Evolutionary conservation across 208 protist genomes (phyloP), one percentile per base, ranked within the genome.

Genomic region (Wallacemonas sp.): DNA sequence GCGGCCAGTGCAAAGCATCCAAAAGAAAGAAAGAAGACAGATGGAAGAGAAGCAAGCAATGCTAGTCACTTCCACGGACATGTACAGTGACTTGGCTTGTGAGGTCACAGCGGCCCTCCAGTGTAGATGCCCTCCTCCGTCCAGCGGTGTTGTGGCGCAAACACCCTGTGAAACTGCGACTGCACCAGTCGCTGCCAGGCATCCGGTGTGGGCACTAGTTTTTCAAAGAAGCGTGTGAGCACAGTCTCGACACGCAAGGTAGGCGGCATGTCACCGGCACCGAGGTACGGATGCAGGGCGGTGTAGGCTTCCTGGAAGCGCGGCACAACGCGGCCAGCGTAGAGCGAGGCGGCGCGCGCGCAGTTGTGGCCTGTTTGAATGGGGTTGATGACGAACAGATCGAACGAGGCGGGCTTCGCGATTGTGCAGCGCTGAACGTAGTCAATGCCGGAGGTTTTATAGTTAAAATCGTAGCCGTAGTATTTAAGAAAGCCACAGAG

Each of bases 401-500:
- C 84, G 25, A 67, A 38, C 2, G 72, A 57, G 2, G 79, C 63
- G 0, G 71, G 26, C 67, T 93, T 93, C 2, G 11, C 23, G 48
- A 96, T 84, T 3, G 73, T 86, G 7, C 63, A 59, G 22, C 73
- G 49, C 12, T 79, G 79, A 2, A 76, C 72, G 39, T 86, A 89
- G 76, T 96, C 84, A 59, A 96, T 94, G 3, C 76, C 87, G 8
- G 39, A 64, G 11, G 41, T 48, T 3, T 44, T 61, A 46, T 73
- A 87, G 57, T 93, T 77, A 46, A 93, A 96, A 52, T 84, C 64
- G 50, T 12, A 59, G 20, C 84, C 72, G 66, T 91, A 96, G 74
- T 84, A 96, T 57, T 84, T 75, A 14, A 96, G 74, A 38, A 96
- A 90, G 18, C 87, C 86, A 28, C 77, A 68, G 25, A 96, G 59